These are phyloP conservation scores for Dianthus caryophyllus DNA, from an alignment of 148 eudicot species.

Conservation along the genomic window DNA sequence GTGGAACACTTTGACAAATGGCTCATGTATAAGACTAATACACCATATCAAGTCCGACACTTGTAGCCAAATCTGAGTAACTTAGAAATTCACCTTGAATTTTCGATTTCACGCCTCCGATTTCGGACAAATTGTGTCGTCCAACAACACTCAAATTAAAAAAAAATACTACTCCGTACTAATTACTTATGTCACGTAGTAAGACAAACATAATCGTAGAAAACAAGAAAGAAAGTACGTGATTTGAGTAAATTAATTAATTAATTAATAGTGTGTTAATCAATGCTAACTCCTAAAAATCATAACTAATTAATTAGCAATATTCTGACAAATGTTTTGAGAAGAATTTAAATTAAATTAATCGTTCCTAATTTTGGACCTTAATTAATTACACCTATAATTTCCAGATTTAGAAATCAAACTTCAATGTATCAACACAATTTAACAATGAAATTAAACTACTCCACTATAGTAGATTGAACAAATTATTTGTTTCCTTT, in stretches of 20 bases:
- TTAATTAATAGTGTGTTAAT: background rate
- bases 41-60: too few relatives aligned
- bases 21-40: too few relatives aligned
- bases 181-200: background rate
- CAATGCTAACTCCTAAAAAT: conserved; percentile 1
- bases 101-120: background rate
- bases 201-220: background rate
- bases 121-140: background rate
- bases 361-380: conserved; percentile 28
- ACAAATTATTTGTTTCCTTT: too few relatives aligned
- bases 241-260: background rate
- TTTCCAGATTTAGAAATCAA: conserved; percentile 28
- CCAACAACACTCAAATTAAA: background rate
- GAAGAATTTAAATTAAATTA: conserved; percentile 14
- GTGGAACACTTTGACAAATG: too few relatives aligned
- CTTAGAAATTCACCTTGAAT: too few relatives aligned
- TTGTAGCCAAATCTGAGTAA: too few relatives aligned
- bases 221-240: background rate
- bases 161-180: too few relatives aligned
- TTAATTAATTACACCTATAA: conserved; percentile 28
- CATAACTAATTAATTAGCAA: background rate
- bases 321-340: conserved; percentile 22
- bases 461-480: too few relatives aligned
- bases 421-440: conserved; percentile 18
- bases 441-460: background rate